A percentile compares a stretch with the other conserved stretches of the same genome.
phyloP scores from a whole-genome alignment of 768 basidiomycete species.

The Lactarius pseudohatsudake region DNA sequence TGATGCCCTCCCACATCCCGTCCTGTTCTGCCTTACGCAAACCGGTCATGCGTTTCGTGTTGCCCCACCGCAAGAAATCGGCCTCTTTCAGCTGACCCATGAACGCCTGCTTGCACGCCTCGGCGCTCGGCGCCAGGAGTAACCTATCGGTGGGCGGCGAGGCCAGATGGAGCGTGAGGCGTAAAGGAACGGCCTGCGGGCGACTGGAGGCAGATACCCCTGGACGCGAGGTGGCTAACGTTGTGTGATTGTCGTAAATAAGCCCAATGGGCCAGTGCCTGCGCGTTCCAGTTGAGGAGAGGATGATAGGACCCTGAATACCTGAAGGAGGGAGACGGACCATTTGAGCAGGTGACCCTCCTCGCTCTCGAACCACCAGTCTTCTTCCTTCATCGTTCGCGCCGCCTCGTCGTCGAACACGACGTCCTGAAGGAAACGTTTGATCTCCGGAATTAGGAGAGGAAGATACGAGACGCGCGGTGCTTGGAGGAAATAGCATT shows the following conservation, averaged over 20 bases:
- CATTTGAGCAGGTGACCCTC: constrained; percentile 83
- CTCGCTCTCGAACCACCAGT: constrained; percentile 98
- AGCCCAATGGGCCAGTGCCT: constrained; percentile 99
- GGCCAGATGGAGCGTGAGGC: constrained; percentile 82
- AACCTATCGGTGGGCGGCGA: constrained; percentile 87
- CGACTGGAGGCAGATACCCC: constrained; percentile 41
- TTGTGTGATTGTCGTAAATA: constrained; percentile 83
- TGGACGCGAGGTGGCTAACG: constrained; percentile 55
- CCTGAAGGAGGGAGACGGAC: constrained; percentile 40
- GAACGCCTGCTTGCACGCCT: constrained; percentile 89
- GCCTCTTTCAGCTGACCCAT: constrained; percentile 97
- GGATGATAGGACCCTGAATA: neutral
- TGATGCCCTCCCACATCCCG: constrained; percentile 95
- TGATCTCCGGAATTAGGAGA: constrained; percentile 84
- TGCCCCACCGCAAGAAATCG: constrained; percentile 96
- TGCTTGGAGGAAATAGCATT: constrained; percentile 88
- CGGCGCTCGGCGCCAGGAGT: constrained; percentile 73
- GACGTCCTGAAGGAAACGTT: constrained; percentile 85
- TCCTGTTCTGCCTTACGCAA: constrained; percentile 92
- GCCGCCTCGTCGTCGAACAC: constrained; percentile 86
- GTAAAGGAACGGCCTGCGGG: constrained; percentile 56
- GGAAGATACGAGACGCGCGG: constrained; percentile 93
- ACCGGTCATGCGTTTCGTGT: constrained; percentile 89
- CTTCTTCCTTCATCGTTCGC: constrained; percentile 75
- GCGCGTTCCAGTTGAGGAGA: constrained; percentile 12